Base-by-base conservation (phyloP, 768 basidiomycete genomes). In the Dentipellis sp. region DNA sequence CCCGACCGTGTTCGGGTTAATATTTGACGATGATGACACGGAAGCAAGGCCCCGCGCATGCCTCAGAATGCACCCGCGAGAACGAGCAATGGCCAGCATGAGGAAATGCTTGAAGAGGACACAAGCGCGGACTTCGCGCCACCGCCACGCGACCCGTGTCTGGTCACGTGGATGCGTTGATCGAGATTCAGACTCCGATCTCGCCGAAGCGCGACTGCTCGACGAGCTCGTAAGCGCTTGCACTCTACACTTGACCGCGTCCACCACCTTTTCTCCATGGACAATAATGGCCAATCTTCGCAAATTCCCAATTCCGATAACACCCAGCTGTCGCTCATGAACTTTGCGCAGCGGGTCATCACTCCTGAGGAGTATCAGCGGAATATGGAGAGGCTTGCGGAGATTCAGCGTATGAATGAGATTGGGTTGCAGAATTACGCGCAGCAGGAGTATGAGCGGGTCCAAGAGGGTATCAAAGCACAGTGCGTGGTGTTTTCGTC, bases 1-100 rank as follows among this genome's bases (percentile, higher is more conserved):
- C 0, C 80, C 79, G 19, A 80, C 74, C 17, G 75, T 74, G 51
- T 73, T 70, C 0, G 78, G 62, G 34, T 69, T 75, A n/a, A 75
- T 59, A 23, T 17, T 58, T 23, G 59, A 62, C 22, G 61, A 57
- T n/a, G 61, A 62, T 21, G 60, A 59, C 14, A 57, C 60, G 22
- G 61, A 60, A 36, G 61, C 60, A 11, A 57, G 56, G 53, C 53
- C 10, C 35, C 36, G 40, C 5, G 42, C 17, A 22, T 22, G 45
- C 19, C 10, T n/a, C 17, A 45, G 19, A 8, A 7, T 19, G 16
- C n/a, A 19, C n/a, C 42, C 19, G 42, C 42, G 42, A n/a, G 42
- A 45, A 19, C 42, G 42, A 45, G 10, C n/a, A n/a, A 45, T n/a
- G 19, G 42, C 42, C n/a, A 45, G 19, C 42, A 45, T 45, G 42